These are phyloP conservation scores for Geum urbanum DNA, from an alignment of 306 rosid species.

Conservation along the genomic window DNA sequence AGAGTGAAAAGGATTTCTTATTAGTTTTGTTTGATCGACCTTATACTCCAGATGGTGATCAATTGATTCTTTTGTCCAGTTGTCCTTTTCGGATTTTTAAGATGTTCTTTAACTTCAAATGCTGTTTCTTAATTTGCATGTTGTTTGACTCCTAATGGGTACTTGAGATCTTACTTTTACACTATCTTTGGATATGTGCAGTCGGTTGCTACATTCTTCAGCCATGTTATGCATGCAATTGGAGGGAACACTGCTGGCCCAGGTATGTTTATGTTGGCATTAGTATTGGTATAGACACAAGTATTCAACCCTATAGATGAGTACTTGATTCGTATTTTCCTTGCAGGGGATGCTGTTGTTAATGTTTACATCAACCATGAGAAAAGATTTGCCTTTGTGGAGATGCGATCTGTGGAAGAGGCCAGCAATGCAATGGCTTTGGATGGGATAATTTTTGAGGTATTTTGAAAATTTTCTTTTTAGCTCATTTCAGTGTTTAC, in stretches of 20 bases:
- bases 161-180: neutral
- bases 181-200: conserved; percentile 36
- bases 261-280: conserved; percentile 38
- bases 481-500: neutral
- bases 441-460: conserved; percentile 99
- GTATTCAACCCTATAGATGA: neutral
- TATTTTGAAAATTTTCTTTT: conserved; percentile 13
- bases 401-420: conserved; percentile 99
- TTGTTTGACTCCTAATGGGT: neutral
- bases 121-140: neutral
- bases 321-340: neutral
- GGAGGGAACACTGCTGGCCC: conserved; percentile 99
- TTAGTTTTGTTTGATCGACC: too few relatives aligned
- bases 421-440: conserved; percentile 99
- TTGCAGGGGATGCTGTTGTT: conserved; percentile 93
- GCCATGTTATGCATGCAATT: conserved; percentile 93
- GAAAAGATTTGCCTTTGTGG: conserved; percentile 96
- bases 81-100: too few relatives aligned
- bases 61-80: too few relatives aligned
- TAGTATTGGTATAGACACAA: neutral
- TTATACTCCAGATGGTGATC: too few relatives aligned
- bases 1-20: too few relatives aligned
- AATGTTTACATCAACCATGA: conserved; percentile 98
- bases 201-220: conserved; percentile 97
- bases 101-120: too few relatives aligned